Percentiles rank a stretch among this genome's conserved stretches.
Evolutionary conservation across 208 protist species (phyloP).

Genomic region (Wallacemonas sp.): DNA sequence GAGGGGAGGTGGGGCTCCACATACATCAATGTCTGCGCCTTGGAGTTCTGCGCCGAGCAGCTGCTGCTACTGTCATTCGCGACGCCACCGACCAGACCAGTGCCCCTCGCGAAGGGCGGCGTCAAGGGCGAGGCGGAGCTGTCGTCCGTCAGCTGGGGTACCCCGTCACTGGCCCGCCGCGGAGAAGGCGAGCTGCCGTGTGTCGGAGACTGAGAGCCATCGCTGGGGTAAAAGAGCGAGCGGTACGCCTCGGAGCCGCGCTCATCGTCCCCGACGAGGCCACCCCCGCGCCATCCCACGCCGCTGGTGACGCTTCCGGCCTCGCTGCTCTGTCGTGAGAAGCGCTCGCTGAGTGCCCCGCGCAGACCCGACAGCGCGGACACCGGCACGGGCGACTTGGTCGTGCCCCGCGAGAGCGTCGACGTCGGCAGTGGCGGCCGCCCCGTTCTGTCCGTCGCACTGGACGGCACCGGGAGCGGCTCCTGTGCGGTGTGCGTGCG

Average conservation of each 20-base stretch:
- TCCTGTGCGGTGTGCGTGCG: not conserved
- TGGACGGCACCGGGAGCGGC: too few relatives aligned
- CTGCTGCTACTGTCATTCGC: too few relatives aligned
- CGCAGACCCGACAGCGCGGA: not conserved
- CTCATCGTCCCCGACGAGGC: too few relatives aligned
- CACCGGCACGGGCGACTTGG: constrained; percentile 1
- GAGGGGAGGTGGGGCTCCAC: constrained; percentile 1
- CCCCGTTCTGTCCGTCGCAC: not conserved
- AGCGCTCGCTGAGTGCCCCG: too few relatives aligned
- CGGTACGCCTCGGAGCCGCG: not conserved
- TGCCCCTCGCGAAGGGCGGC: too few relatives aligned
- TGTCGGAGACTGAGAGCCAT: not conserved
- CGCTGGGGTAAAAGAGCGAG: not conserved
- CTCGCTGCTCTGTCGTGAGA: not conserved
- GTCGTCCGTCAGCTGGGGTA: too few relatives aligned
- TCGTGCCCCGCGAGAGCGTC: not conserved
- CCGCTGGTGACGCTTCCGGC: too few relatives aligned
- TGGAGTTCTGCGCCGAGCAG: too few relatives aligned
- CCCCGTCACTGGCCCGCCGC: not conserved
- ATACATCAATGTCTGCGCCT: too few relatives aligned
- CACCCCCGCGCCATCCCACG: too few relatives aligned
- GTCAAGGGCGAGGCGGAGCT: too few relatives aligned
- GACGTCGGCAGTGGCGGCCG: constrained; percentile 8
- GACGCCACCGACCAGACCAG: too few relatives aligned
- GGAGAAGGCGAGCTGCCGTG: not conserved